Percentiles rank a stretch among this genome's conserved stretches.
Evolutionary conservation across 257 asterid genomes (phyloP).

Genomic region (Salvia splendens): DNA sequence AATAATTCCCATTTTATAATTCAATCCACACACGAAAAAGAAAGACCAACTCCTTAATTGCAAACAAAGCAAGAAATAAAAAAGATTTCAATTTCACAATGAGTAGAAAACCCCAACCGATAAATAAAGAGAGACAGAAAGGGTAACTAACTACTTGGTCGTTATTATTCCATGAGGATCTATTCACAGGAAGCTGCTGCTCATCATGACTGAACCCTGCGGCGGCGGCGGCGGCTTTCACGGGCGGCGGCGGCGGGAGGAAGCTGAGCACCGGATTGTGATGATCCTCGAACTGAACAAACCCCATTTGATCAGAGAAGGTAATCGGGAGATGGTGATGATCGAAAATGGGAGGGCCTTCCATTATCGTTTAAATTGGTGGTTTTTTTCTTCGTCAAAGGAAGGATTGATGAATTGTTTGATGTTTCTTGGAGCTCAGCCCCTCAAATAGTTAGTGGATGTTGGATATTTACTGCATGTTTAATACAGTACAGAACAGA

Average conservation of each 20-base stretch:
- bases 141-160: slow-evolving; percentile 48
- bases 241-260: slow-evolving; percentile 43
- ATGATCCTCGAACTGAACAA: slow-evolving; percentile 67
- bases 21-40: not conserved
- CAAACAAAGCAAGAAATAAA: slow-evolving; percentile 37
- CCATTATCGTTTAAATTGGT: slow-evolving; percentile 38
- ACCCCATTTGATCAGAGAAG: slow-evolving; percentile 65
- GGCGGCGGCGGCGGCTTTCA: slow-evolving; percentile 36
- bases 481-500: slow-evolving; percentile 35
- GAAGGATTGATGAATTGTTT: slow-evolving; percentile 40
- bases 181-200: slow-evolving; percentile 30
- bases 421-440: not conserved
- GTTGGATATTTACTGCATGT: slow-evolving; percentile 50
- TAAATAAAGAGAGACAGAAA: not conserved
- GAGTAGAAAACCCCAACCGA: not conserved
- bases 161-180: slow-evolving; percentile 68
- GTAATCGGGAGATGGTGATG: slow-evolving; percentile 48
- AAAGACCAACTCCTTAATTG: slow-evolving; percentile 26
- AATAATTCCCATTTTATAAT: too few species aligned
- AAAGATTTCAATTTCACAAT: slow-evolving; percentile 31
- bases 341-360: slow-evolving; percentile 52
- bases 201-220: slow-evolving; percentile 58
- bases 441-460: slow-evolving; percentile 38
- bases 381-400: slow-evolving; percentile 22
- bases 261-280: slow-evolving; percentile 56